Evolutionary conservation across 1,139 yeast genomes (phyloP), one percentile per base, ranked within the genome.

Genomic region (Suhomyces atakaporum): DNA sequence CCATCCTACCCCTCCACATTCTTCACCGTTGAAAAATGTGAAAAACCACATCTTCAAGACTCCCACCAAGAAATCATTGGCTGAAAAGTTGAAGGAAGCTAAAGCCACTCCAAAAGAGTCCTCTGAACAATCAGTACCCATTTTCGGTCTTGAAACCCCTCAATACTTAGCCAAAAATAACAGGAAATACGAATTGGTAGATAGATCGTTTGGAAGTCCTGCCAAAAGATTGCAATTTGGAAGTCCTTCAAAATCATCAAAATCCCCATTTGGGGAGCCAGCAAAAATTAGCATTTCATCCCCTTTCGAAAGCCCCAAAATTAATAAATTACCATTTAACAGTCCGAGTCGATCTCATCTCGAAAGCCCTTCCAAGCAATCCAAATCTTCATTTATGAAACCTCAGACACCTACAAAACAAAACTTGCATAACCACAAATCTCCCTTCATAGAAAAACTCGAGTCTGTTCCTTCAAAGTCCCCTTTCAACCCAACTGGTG

Each of bases 1-100:
- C 28, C 55, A 58, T 28, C 38, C 70, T 40, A 66, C 75, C 1
- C 77, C 79, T 1, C 75, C 76, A 3, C 72, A 68, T 27, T 67
- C 75, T 3, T 66, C 74, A 0, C 76, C 77, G 1, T 50, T 68
- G 38, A 63, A 54, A 16, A 18, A 11, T 14, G 12, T 4, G 29
- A 29, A n/a, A 42, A 38, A 7, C 13, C 21, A 4, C 29, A n/a
- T 31, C 29, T 60, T 66, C 48, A 61, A 63, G 44, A 61, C 75
- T 5, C 71, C 74, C 7, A 56, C 64, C 1, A 65, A 62, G 38
- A 25, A 25, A 43, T 30, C 18, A 15, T 21, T 27, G 13, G 26
- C 37, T 5, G 43, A 30, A 31, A 41, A 32, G 20, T 24, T 43
- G 7, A n/a, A n/a, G n/a, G n/a, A n/a, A n/a, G n/a, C n/a, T 22